A percentile compares a stretch with the other conserved stretches of the same genome.
These are phyloP conservation scores for Trypanosomatidae sp. DNA, from an alignment of 208 protist species.

Conservation along the genomic window DNA sequence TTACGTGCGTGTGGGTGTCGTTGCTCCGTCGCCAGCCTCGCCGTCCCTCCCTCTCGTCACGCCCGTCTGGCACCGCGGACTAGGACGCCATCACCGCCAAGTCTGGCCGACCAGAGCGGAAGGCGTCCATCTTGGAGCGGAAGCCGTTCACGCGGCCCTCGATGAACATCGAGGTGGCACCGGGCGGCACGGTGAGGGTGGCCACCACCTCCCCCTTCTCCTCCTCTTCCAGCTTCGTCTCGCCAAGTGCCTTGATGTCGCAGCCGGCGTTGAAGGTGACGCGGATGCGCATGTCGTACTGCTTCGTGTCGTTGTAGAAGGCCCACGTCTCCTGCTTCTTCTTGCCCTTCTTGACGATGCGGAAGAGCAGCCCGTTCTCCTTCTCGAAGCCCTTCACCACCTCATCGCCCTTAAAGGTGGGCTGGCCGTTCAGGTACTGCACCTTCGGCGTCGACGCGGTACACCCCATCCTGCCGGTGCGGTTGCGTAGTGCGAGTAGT, in stretches of 20 bases:
- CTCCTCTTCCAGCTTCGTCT: slow-evolving; percentile 35
- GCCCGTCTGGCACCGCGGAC: no score
- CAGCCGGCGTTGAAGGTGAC: slow-evolving; percentile 67
- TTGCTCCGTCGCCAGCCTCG: no score
- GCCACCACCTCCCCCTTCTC: slow-evolving; percentile 45
- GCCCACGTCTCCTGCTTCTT: slow-evolving; percentile 75
- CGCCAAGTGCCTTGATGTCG: slow-evolving; percentile 41
- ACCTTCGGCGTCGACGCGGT: no score
- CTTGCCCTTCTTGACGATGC: slow-evolving; percentile 77
- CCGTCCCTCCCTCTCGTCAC: no score
- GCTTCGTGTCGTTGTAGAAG: slow-evolving; percentile 76
- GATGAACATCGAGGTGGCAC: slow-evolving; percentile 72
- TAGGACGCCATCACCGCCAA: no score
- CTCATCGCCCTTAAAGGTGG: no score
- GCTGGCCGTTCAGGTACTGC: no score
- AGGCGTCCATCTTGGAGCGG: slow-evolving; percentile 51
- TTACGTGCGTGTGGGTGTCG: no score
- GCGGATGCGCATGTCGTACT: slow-evolving; percentile 56
- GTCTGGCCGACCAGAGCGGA: no score
- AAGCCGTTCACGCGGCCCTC: slow-evolving; percentile 71
- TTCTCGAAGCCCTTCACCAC: no score
- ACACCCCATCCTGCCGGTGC: no score
- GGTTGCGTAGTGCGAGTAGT: no score
- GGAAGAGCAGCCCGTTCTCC: slow-evolving; percentile 77
- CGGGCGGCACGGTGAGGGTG: slow-evolving; percentile 50